A percentile compares a stretch with the other conserved stretches of the same genome.
phyloP scores from a whole-genome alignment of 352 stramenopile genomes.

The Pythium chondricola region DNA sequence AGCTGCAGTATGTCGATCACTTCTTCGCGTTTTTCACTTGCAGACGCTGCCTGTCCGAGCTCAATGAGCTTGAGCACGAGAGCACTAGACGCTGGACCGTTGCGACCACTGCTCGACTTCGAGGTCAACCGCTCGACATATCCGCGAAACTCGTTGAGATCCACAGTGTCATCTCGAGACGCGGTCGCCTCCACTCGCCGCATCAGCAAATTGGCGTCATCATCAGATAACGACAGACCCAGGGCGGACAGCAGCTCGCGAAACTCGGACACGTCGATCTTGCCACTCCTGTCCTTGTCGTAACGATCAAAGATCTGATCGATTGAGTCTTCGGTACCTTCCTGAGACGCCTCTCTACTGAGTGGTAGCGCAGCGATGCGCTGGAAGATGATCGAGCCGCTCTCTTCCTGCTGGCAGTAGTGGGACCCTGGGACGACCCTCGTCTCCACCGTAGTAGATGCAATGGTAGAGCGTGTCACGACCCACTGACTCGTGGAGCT shows the following conservation, averaged over 20 bases:
- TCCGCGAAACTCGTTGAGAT: slow-evolving; percentile 22
- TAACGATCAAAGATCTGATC: slow-evolving; percentile 51
- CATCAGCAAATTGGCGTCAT: slow-evolving; percentile 43
- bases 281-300: slow-evolving; percentile 42
- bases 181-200: slow-evolving; percentile 25
- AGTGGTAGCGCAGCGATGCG: slow-evolving; percentile 33
- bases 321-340: slow-evolving; percentile 15
- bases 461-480: no score
- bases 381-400: slow-evolving; percentile 35
- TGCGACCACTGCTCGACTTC: neutral
- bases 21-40: slow-evolving; percentile 8
- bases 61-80: neutral
- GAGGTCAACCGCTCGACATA: slow-evolving; percentile 19
- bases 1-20: slow-evolving; percentile 29
- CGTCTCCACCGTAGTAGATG: slow-evolving; percentile 19
- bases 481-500: slow-evolving; percentile 30
- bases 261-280: slow-evolving; percentile 59
- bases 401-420: slow-evolving; percentile 4
- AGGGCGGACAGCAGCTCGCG: slow-evolving; percentile 26
- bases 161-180: slow-evolving; percentile 14
- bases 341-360: slow-evolving; percentile 5
- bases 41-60: neutral
- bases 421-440: slow-evolving; percentile 3
- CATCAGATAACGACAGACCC: slow-evolving; percentile 32
- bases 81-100: neutral